A percentile compares a stretch with the other conserved stretches of the same genome.
Evolutionary conservation across 129 eudicot species (phyloP).

Genomic region (Artemisia tridentata): DNA sequence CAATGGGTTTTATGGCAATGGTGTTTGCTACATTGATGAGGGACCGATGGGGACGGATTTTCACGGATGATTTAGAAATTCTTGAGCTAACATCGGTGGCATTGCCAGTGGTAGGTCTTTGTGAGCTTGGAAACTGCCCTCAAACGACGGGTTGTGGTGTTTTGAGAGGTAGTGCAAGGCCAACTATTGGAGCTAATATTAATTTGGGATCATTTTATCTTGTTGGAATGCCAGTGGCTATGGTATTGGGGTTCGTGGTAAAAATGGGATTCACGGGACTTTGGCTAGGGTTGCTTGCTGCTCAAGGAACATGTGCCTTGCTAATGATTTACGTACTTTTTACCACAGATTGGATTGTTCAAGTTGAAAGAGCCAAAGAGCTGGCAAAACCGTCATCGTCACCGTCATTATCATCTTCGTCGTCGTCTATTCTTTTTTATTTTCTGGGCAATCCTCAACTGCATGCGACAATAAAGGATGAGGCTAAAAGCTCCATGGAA

Average conservation of each 20-base stretch:
- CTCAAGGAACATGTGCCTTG: constrained; percentile 78
- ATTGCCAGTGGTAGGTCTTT: constrained; percentile 72
- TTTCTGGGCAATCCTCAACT: background rate
- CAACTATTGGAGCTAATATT: constrained; percentile 73
- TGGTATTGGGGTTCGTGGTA: constrained; percentile 58
- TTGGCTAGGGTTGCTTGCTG: constrained; percentile 86
- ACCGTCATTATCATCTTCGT: background rate
- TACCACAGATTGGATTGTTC: constrained; percentile 68
- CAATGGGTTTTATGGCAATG: constrained; percentile 63
- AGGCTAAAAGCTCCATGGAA: constrained; percentile 17
- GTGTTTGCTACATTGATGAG: constrained; percentile 59
- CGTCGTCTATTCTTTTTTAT: background rate
- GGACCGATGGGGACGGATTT: constrained; percentile 69
- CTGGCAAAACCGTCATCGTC: constrained; percentile 43
- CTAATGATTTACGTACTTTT: constrained; percentile 64
- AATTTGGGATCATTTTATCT: constrained; percentile 89
- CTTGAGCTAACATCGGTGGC: constrained; percentile 67
- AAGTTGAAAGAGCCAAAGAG: constrained; percentile 70
- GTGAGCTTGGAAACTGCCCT: constrained; percentile 96
- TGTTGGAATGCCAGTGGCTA: constrained; percentile 90
- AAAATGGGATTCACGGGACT: constrained; percentile 74
- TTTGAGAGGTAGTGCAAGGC: constrained; percentile 84
- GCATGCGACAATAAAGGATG: background rate
- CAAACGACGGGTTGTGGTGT: constrained; percentile 95
- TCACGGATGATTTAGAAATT: constrained; percentile 63